phyloP scores from a whole-genome alignment of 106 monocot genomes.

The Gastrodia elata region DNA sequence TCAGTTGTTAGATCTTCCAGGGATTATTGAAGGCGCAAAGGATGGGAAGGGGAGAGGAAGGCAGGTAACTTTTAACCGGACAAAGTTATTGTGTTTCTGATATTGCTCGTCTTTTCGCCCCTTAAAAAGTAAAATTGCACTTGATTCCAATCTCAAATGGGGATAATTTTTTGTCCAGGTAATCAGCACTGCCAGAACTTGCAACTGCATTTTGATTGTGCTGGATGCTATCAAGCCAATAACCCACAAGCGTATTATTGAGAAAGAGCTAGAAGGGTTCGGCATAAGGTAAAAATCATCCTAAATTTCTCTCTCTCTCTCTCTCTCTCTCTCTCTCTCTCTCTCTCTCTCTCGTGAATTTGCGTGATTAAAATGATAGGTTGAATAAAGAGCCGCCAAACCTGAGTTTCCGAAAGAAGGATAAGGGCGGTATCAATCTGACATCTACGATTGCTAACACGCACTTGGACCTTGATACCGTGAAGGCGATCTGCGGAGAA shows the following conservation, averaged over 20 bases:
- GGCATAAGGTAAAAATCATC: constrained; percentile 70
- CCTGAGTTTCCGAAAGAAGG: constrained; percentile 83
- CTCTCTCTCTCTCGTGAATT: not conserved
- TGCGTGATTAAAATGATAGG: constrained; percentile 25
- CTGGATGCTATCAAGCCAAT: constrained; percentile 99
- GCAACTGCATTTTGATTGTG: constrained; percentile 94
- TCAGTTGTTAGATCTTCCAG: constrained; percentile 95
- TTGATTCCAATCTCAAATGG: not conserved
- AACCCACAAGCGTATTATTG: constrained; percentile 96
- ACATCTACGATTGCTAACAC: constrained; percentile 89
- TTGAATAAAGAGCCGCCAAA: constrained; percentile 98
- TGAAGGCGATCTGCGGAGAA: constrained; percentile 96
- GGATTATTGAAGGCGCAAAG: constrained; percentile 98
- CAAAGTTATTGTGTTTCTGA: not conserved
- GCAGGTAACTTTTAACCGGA: constrained; percentile 69
- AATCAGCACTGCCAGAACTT: constrained; percentile 95
- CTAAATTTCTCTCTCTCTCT: not conserved
- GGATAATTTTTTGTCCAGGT: constrained; percentile 43
- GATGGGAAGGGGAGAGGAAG: constrained; percentile 99
- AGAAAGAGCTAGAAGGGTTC: constrained; percentile 97
- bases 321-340: not conserved
- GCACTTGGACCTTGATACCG: constrained; percentile 87
- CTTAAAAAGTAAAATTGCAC: too few species aligned
- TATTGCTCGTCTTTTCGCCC: too few species aligned
- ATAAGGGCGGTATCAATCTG: constrained; percentile 95